Conservation (phyloP, 768 basidiomycete species). For the Amanita pseudoporphyria region DNA sequence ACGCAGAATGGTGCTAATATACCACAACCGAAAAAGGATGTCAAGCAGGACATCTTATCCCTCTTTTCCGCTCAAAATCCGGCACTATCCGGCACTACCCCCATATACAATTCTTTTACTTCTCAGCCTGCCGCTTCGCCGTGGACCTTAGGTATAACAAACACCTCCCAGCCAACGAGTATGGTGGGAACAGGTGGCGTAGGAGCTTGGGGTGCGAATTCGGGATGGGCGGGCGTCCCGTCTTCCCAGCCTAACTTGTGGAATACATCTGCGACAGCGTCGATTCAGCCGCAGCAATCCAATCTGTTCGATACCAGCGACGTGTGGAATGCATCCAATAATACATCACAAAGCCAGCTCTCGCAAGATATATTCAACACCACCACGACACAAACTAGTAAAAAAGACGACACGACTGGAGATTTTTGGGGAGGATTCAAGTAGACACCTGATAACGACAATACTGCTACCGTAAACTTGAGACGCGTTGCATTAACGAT, state of each 20-base stretch:
- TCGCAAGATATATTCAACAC: slow-evolving; percentile 23
- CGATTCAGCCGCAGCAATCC: slow-evolving; percentile 19
- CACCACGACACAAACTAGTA: slow-evolving; percentile 24
- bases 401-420: slow-evolving; percentile 75
- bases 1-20: slow-evolving; percentile 18
- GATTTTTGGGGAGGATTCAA: slow-evolving; percentile 83
- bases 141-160: slow-evolving; percentile 19
- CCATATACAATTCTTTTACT: slow-evolving; percentile 28
- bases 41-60: slow-evolving; percentile 80
- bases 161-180: slow-evolving; percentile 27
- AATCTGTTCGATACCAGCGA: slow-evolving; percentile 42
- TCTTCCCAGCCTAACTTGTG: slow-evolving; percentile 32
- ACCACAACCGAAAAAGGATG: slow-evolving; percentile 47
- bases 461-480: not conserved
- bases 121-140: slow-evolving; percentile 15
- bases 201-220: slow-evolving; percentile 57
- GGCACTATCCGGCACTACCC: slow-evolving; percentile 20
- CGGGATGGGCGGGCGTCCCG: slow-evolving; percentile 47
- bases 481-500: not conserved
- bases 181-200: slow-evolving; percentile 46
- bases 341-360: slow-evolving; percentile 16
- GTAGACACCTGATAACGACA: slow-evolving; percentile 21
- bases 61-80: slow-evolving; percentile 52
- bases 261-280: slow-evolving; percentile 19
- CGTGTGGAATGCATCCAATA: slow-evolving; percentile 38